Percentiles rank a stretch among this genome's conserved stretches.
Evolutionary conservation across 2,329 filamentous ascomycete genomes (phyloP).

Genomic region (Mollisiaceae sp.): DNA sequence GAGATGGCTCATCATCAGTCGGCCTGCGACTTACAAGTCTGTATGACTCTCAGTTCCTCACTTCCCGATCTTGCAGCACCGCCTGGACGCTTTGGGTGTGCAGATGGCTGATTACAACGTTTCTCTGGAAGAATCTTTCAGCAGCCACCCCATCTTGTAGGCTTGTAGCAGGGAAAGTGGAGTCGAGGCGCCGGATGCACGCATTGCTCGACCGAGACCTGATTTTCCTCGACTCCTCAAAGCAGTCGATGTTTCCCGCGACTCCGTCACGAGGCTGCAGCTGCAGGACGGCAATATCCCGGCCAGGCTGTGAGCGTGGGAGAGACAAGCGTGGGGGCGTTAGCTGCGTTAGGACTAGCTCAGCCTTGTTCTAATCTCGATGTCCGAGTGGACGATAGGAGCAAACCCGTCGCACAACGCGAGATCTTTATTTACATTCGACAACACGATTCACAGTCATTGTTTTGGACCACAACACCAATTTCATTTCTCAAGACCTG

Average conservation of each 20-base stretch:
- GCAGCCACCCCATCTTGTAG: not conserved
- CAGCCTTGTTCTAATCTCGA: not conserved
- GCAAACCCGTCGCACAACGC: not conserved
- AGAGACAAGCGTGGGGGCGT: not conserved
- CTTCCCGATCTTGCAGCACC: slow-evolving; percentile 3
- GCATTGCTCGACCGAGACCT: not conserved
- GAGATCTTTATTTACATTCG: not conserved
- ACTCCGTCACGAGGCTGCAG: not conserved
- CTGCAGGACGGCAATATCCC: not conserved
- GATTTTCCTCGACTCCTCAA: not conserved
- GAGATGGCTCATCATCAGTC: not conserved
- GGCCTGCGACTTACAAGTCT: not conserved
- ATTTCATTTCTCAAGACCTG: not conserved
- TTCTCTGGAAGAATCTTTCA: slow-evolving; percentile 9
- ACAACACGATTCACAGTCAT: not conserved
- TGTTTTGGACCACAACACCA: not conserved
- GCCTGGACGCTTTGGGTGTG: slow-evolving; percentile 6
- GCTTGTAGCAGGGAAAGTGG: slow-evolving; percentile 5
- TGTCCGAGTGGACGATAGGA: not conserved
- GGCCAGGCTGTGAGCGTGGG: not conserved
- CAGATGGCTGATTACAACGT: not conserved
- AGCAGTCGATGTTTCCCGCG: slow-evolving; percentile 5
- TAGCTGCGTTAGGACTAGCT: not conserved
- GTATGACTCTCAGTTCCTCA: slow-evolving; percentile 1
- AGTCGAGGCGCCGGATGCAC: not conserved